phyloP scores from a whole-genome alignment of 257 asterid species.

The Scutellaria barbata region DNA sequence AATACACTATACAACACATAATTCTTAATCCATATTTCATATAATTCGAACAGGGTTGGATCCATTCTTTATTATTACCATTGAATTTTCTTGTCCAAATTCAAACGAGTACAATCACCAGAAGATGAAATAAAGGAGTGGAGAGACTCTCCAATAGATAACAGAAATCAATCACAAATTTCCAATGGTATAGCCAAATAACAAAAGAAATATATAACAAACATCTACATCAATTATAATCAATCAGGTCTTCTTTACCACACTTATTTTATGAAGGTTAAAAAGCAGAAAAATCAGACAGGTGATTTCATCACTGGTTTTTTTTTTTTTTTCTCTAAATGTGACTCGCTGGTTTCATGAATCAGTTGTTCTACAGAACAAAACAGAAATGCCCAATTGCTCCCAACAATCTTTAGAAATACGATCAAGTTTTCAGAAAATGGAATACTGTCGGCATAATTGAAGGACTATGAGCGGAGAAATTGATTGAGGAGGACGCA shows the following conservation, averaged over 20 bases:
- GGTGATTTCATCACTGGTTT: not conserved
- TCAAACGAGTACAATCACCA: not conserved
- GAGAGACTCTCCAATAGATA: not conserved
- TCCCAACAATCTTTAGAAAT: not conserved
- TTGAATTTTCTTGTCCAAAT: not conserved
- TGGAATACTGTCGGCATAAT: no score
- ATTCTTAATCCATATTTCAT: no score
- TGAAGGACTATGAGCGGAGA: no score
- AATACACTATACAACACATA: no score
- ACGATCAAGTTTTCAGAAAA: no score
- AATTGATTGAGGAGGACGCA: not conserved
- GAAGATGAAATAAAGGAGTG: no score
- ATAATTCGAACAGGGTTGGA: no score
- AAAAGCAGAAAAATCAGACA: not conserved
- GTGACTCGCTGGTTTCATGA: no score
- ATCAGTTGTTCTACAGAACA: not conserved
- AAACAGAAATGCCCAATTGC: not conserved
- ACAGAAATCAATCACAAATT: not conserved
- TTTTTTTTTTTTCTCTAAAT: no score
- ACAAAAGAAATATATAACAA: not conserved
- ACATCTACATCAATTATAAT: not conserved
- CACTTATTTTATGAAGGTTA: not conserved
- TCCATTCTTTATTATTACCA: not conserved
- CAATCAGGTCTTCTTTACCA: not conserved
- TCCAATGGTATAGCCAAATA: not conserved